These are phyloP conservation scores for Penicillium soppii DNA, from an alignment of 495 filamentous ascomycete species.

Conservation along the genomic window DNA sequence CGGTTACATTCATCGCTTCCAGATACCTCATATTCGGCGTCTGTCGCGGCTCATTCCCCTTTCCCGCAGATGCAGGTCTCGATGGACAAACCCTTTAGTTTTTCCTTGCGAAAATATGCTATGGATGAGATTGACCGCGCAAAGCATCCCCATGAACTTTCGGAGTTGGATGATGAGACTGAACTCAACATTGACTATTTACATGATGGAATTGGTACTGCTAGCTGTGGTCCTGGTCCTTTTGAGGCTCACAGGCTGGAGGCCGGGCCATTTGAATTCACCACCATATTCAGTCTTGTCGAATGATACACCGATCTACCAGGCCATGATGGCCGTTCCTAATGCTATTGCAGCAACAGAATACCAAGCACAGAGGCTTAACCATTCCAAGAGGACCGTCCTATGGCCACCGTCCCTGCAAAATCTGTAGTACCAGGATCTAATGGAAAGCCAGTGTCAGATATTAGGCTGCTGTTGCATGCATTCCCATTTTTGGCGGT, in stretches of 20 bases:
- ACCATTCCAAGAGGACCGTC: too few relatives aligned
- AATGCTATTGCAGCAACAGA: too few relatives aligned
- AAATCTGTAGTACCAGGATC: too few relatives aligned
- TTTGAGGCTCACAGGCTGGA: conserved; percentile 16
- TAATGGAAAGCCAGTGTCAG: too few relatives aligned
- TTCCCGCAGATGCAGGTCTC: conserved; percentile 40
- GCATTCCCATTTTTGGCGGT: too few relatives aligned
- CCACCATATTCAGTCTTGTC: neutral
- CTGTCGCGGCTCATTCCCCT: conserved; percentile 14
- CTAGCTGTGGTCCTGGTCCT: conserved; percentile 18
- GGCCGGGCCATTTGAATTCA: conserved; percentile 19
- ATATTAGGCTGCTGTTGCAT: too few relatives aligned
- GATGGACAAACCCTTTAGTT: conserved; percentile 47
- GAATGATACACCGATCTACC: too few relatives aligned
- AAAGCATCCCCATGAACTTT: conserved; percentile 59
- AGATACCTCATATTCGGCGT: neutral
- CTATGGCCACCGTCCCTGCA: too few relatives aligned
- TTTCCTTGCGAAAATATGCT: conserved; percentile 52
- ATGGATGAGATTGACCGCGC: conserved; percentile 52
- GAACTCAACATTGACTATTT: conserved; percentile 59
- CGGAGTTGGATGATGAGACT: conserved; percentile 45
- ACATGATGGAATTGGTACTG: conserved; percentile 54
- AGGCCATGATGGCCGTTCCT: too few relatives aligned
- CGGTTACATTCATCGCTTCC: conserved; percentile 33
- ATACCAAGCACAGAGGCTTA: too few relatives aligned